phyloP scores from a whole-genome alignment of 2,329 filamentous ascomycete species.

The Alternaria dauci region DNA sequence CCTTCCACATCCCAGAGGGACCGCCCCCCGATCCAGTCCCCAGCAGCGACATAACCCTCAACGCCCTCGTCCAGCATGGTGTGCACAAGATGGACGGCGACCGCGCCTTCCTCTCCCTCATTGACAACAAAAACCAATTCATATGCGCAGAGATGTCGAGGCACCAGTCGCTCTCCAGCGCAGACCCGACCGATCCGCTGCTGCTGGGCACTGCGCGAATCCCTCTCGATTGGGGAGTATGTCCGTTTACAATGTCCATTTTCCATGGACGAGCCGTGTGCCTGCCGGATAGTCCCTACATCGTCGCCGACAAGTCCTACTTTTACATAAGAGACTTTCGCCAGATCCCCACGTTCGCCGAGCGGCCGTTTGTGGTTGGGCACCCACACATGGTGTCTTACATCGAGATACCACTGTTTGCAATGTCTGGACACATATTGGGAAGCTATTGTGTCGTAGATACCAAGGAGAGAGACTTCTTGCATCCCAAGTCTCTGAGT shows the following conservation, averaged over 20 bases:
- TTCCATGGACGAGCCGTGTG: constrained; percentile 12
- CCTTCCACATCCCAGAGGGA: constrained; percentile 15
- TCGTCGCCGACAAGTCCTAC: constrained; percentile 12
- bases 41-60: constrained; percentile 21
- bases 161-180: constrained; percentile 10
- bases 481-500: constrained; percentile 11
- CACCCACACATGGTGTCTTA: constrained; percentile 20
- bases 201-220: constrained; percentile 14
- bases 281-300: constrained; percentile 7
- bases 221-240: constrained; percentile 23
- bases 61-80: constrained; percentile 23
- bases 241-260: constrained; percentile 17
- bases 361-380: constrained; percentile 12
- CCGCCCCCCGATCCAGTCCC: constrained; percentile 17
- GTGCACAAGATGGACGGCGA: constrained; percentile 19
- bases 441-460: constrained; percentile 23
- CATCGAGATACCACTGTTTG: constrained; percentile 17
- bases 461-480: constrained; percentile 14
- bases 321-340: constrained; percentile 20
- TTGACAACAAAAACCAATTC: constrained; percentile 20
- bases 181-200: constrained; percentile 10
- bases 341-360: constrained; percentile 13
- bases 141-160: constrained; percentile 25
- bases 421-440: constrained; percentile 17
- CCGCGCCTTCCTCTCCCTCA: constrained; percentile 23